A percentile compares a stretch with the other conserved stretches of the same genome.
These are phyloP conservation scores for Cladophialophora psammophila DNA, from an alignment of 2,329 filamentous ascomycete genomes.

Conservation along the genomic window DNA sequence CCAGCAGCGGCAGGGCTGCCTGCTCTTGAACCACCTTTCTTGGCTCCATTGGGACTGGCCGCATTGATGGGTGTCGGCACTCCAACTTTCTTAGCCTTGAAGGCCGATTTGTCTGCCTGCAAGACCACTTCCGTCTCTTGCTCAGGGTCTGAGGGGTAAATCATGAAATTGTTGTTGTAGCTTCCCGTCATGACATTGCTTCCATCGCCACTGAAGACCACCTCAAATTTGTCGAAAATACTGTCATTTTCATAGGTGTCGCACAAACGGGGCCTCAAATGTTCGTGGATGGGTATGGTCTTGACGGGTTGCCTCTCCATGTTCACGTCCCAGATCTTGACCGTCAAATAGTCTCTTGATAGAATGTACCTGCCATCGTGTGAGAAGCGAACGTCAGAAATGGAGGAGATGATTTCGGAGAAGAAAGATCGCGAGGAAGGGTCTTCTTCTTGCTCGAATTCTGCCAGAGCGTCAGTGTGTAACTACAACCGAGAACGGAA, in stretches of 20 bases:
- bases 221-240: slow-evolving; percentile 99
- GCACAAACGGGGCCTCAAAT: slow-evolving; percentile 89
- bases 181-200: slow-evolving; percentile 99
- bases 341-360: slow-evolving; percentile 95
- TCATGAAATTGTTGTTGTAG: slow-evolving; percentile 99
- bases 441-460: slow-evolving; percentile 99
- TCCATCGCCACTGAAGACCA: slow-evolving; percentile 96
- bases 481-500: neutral
- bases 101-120: slow-evolving; percentile 97
- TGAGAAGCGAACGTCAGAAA: slow-evolving; percentile 97
- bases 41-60: slow-evolving; percentile 72
- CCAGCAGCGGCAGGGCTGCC: slow-evolving; percentile 83
- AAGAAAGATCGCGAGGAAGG: slow-evolving; percentile 97
- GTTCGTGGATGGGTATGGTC: slow-evolving; percentile 98
- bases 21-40: slow-evolving; percentile 87
- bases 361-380: slow-evolving; percentile 96
- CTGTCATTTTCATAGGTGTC: slow-evolving; percentile 99
- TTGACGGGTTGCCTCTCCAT: slow-evolving; percentile 98
- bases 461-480: slow-evolving; percentile 56
- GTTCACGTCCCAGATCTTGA: slow-evolving; percentile 99
- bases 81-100: slow-evolving; percentile 99
- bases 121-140: slow-evolving; percentile 97
- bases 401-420: slow-evolving; percentile 98
- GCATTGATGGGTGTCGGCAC: slow-evolving; percentile 96
- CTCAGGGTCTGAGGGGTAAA: slow-evolving; percentile 94